Conservation (phyloP, 495 filamentous ascomycete genomes). For the Pyrenopolyporus hunteri region DNA sequence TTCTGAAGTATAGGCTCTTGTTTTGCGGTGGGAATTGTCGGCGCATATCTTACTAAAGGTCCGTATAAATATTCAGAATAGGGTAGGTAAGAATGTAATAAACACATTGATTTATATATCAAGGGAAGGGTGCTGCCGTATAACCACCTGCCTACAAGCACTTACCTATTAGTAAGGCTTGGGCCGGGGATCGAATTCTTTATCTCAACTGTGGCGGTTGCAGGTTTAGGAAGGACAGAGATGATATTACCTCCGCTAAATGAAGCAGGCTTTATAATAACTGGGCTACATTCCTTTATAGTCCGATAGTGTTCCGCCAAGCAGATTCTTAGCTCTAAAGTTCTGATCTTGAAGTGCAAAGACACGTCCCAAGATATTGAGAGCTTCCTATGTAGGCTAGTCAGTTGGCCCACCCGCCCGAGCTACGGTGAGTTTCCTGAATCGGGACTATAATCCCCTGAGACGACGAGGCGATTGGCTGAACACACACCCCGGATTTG, state of each 20-base stretch:
- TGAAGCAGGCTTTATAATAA: background rate
- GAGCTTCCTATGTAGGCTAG: slow-evolving; percentile 32
- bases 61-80: too few relatives aligned
- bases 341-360: background rate
- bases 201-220: background rate
- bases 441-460: slow-evolving; percentile 5
- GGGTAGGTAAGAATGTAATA: too few relatives aligned
- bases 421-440: slow-evolving; percentile 27
- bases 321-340: background rate
- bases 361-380: background rate
- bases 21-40: too few relatives aligned
- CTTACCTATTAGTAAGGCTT: background rate
- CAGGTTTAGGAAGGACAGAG: slow-evolving; percentile 21
- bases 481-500: slow-evolving; percentile 1
- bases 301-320: slow-evolving; percentile 7
- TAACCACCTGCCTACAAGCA: background rate
- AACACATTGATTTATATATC: too few relatives aligned
- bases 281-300: slow-evolving; percentile 19
- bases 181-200: background rate
- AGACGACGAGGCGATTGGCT: slow-evolving; percentile 22
- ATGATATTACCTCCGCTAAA: too few relatives aligned
- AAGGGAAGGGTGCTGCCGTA: too few relatives aligned
- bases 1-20: too few relatives aligned
- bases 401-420: background rate
- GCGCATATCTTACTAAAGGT: too few relatives aligned